These are phyloP conservation scores for Lachancea sp. DNA, from an alignment of 805 yeast genomes.

Conservation along the genomic window DNA sequence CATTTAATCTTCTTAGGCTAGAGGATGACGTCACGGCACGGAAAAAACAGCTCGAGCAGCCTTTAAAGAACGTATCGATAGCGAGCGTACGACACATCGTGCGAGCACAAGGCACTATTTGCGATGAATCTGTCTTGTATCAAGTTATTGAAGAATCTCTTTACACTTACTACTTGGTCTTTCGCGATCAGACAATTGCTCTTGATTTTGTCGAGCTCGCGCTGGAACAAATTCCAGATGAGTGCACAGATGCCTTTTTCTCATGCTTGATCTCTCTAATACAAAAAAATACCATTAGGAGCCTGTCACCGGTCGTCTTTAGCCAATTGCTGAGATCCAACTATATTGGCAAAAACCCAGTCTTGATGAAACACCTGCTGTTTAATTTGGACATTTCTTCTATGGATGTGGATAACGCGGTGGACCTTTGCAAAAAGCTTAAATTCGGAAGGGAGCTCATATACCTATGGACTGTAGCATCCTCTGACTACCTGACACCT, in stretches of 20 bases:
- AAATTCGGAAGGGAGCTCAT: constrained; percentile 55
- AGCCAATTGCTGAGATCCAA: background rate
- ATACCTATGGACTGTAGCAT: constrained; percentile 64
- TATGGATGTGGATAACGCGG: constrained; percentile 73
- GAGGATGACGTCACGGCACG: constrained; percentile 11
- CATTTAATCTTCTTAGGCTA: constrained; percentile 17
- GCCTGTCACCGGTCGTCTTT: background rate
- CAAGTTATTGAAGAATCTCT: background rate
- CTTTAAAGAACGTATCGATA: constrained; percentile 26
- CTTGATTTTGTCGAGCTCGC: constrained; percentile 10
- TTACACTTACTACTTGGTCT: background rate
- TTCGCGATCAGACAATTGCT: constrained; percentile 3
- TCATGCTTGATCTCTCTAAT: background rate
- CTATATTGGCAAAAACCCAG: background rate
- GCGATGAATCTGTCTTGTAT: background rate
- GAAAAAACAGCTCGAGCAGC: constrained; percentile 23
- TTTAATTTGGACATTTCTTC: constrained; percentile 4
- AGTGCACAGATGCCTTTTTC: background rate
- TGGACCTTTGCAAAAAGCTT: constrained; percentile 51
- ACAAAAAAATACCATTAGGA: background rate
- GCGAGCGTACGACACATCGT: constrained; percentile 26
- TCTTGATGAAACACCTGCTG: background rate
- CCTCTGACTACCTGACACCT: constrained; percentile 70
- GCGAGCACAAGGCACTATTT: constrained; percentile 1
- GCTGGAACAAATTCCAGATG: background rate